Evolutionary conservation across 306 rosid genomes (phyloP).

Genomic region (Dryas drummondii): DNA sequence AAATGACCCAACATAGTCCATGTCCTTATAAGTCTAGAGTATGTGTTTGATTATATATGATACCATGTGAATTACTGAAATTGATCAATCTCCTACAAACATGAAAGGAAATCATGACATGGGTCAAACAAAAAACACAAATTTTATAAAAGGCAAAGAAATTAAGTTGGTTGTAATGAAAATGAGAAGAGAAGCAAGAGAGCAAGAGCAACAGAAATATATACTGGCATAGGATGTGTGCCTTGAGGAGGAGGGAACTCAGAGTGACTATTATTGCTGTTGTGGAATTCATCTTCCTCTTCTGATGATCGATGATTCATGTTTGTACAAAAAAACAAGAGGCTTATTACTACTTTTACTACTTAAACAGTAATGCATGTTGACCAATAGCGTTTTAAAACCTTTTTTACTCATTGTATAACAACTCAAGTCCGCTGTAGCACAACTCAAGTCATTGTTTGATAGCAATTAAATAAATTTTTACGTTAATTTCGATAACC

Average conservation of each 20-base stretch:
- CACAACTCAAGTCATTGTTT: no score
- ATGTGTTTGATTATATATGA: background rate
- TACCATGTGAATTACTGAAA: background rate
- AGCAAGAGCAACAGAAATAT: slow-evolving; percentile 18
- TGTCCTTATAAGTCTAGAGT: background rate
- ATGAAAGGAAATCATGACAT: no score
- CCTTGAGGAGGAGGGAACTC: background rate
- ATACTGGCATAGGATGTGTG: slow-evolving; percentile 25
- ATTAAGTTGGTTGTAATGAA: background rate
- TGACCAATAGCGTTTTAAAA: no score
- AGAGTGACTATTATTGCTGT: slow-evolving; percentile 25
- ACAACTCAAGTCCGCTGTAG: no score
- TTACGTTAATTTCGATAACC: no score
- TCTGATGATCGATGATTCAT: no score
- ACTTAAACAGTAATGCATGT: no score
- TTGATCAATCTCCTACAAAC: background rate
- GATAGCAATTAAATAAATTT: no score
- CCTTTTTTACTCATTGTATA: no score
- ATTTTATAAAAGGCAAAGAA: no score
- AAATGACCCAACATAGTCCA: background rate
- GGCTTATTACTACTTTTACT: no score
- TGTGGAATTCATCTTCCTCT: background rate
- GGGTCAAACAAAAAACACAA: background rate
- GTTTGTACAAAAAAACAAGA: no score
- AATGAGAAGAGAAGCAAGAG: background rate